These are phyloP conservation scores for Niebla homalea DNA, from an alignment of 495 filamentous ascomycete species.

Conservation along the genomic window DNA sequence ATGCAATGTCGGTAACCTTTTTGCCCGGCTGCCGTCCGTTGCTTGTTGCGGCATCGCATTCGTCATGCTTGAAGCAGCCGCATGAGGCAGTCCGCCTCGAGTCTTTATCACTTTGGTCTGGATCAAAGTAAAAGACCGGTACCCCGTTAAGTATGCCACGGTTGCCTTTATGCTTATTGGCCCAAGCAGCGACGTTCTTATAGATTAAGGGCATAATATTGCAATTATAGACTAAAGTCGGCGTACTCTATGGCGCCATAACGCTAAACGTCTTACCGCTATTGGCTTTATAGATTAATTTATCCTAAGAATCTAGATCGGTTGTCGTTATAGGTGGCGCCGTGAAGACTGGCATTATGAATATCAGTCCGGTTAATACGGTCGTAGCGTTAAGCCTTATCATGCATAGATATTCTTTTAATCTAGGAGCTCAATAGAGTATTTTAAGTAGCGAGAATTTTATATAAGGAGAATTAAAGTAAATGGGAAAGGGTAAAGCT, in stretches of 20 bases:
- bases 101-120: not conserved
- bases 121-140: slow-evolving; percentile 1
- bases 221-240: slow-evolving; percentile 3
- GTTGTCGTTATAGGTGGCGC: not conserved
- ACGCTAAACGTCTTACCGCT: not conserved
- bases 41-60: not conserved
- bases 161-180: not conserved
- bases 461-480: no score
- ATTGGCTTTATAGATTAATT: not conserved
- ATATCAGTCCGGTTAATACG: no score
- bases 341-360: not conserved
- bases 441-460: no score
- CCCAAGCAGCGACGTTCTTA: slow-evolving; percentile 1
- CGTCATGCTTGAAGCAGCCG: slow-evolving; percentile 1
- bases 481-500: no score
- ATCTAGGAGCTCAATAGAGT: no score
- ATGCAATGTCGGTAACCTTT: not conserved
- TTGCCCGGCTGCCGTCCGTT: not conserved
- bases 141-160: not conserved
- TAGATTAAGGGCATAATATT: not conserved
- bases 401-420: no score
- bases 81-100: not conserved
- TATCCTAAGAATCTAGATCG: not conserved
- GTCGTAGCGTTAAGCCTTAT: no score
- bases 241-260: not conserved